Base-by-base conservation (phyloP, 106 monocot genomes). In the Acorus gramineus region DNA sequence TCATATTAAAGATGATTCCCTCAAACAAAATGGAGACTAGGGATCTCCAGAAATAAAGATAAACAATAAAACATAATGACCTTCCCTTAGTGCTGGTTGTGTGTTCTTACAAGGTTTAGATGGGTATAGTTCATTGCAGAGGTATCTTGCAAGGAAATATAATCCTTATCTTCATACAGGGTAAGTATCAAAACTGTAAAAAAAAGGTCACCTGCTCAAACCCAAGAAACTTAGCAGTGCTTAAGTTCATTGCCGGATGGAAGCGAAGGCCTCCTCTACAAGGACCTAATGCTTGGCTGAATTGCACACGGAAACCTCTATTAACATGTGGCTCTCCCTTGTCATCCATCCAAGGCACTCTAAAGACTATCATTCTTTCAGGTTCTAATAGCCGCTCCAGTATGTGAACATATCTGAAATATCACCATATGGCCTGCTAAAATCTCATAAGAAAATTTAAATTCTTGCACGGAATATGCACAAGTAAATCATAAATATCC, bases 201-300 rank as follows among this genome's bases (percentile, higher is more conserved):
- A 6, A 45, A 12, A 63, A 77, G 56, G 3, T 42, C 84, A 98
- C 98, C 92, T 98, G 98, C 52, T 98, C 98, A 74, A 98, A 98
- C 68, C 78, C 98, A 53, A 98, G 73, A 76, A 92, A 98, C 57
- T 98, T 98, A 59, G 98, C 87, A 64, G 86, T 61, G 62, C 98
- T 84, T 53, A 92, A 78, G 60, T 77, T 98, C 98, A 98, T 98
- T 3, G 81, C 70, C 53, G 92, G 88, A 69, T 91, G 88, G 74
- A 98, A 98, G 70, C 98, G 92, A 76, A 98, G 88, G 56, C 92
- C 92, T 62, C 98, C 98, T 57, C 98, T 88, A 59, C 85, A 92
- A 59, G 98, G 98, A 55, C 98, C 98, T 75, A 98, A 68, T 14
- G 74, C 85, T 57, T 98, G 92, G 62, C 88, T 98, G 68, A 98